A percentile compares a stretch with the other conserved stretches of the same genome.
phyloP scores from a whole-genome alignment of 192 early-diverging fungal species.

The Coemansia sp. region DNA sequence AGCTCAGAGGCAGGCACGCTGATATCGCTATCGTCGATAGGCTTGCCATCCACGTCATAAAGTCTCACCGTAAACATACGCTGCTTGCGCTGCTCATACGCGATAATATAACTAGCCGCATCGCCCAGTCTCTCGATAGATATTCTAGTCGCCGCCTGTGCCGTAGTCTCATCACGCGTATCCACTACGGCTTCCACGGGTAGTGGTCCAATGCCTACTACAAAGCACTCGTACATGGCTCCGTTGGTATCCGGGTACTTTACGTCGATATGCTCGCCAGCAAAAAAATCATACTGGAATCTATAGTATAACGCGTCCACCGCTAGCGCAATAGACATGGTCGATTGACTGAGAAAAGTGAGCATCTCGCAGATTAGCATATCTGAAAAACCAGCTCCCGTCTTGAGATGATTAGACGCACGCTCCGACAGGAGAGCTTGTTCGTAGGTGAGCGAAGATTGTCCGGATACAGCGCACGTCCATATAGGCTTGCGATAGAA shows the following conservation, averaged over 20 bases:
- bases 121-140: constrained; percentile 37
- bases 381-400: constrained; percentile 79
- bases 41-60: constrained; percentile 34
- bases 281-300: constrained; percentile 45
- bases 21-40: constrained; percentile 49
- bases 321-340: constrained; percentile 29
- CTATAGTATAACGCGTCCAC: constrained; percentile 39
- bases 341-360: constrained; percentile 44
- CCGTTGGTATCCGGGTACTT: constrained; percentile 39
- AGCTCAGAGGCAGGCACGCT: constrained; percentile 38
- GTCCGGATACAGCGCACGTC: constrained; percentile 77
- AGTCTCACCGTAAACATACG: constrained; percentile 40
- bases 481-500: constrained; percentile 74
- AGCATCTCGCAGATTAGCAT: constrained; percentile 48
- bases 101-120: constrained; percentile 14
- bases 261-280: constrained; percentile 49
- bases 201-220: constrained; percentile 23
- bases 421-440: constrained; percentile 78
- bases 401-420: constrained; percentile 59
- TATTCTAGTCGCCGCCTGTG: constrained; percentile 1
- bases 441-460: constrained; percentile 71
- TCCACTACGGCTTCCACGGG: constrained; percentile 9
- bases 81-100: constrained; percentile 26
- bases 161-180: background rate
- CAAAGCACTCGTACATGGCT: constrained; percentile 52